Evolutionary conservation across 129 eudicot species (phyloP), one percentile per base, ranked within the genome.

Genomic region (Gnaphalium uliginosum): DNA sequence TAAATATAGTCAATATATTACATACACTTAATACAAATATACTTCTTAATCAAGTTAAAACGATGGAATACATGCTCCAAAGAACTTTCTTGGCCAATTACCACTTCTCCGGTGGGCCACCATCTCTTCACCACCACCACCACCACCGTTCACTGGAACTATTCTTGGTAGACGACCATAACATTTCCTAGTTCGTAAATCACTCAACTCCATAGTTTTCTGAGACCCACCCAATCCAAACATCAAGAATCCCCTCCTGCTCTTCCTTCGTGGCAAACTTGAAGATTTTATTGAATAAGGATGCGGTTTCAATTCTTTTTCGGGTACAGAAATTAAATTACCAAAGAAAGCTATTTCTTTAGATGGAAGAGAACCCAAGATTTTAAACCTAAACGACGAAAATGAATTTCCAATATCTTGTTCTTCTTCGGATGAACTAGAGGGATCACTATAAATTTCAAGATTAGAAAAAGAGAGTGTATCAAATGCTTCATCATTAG

Each of bases 381-480:
- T 37, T 27, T 57, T 73, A 66, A 79, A 73, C 27, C 74, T 60
- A 73, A 79, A 79, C 3, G 83, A 79, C n/a, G 74, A 66, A 43
- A 79, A 73, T 27, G 83, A 79, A 54, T 10, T 66, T 24, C 35
- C 74, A 1, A 24, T 2, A 56, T 65, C 69, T 4, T 27, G 22
- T 21, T 65, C 74, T 19, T 72, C 68, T 10, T 65, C 9, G 2
- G 35, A 79, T 41, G 82, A 71, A 56, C 66, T 54, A 27, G 82
- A 67, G 0, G 80, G 73, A 53, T 83, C 86, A 23, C 71, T 73
- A 48, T 83, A 78, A 3, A 83, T 83, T 3, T 68, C 76, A 78
- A 83, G 73, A 54, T 83, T 69, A 18, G 83, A 78, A 68, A 83
- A 75, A 61, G 86, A 83, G 54, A 78, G 70, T 6, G 86, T 78